Conservation (phyloP, 371 early-diverging fungal species). For the Zancudomyces culisetae region DNA sequence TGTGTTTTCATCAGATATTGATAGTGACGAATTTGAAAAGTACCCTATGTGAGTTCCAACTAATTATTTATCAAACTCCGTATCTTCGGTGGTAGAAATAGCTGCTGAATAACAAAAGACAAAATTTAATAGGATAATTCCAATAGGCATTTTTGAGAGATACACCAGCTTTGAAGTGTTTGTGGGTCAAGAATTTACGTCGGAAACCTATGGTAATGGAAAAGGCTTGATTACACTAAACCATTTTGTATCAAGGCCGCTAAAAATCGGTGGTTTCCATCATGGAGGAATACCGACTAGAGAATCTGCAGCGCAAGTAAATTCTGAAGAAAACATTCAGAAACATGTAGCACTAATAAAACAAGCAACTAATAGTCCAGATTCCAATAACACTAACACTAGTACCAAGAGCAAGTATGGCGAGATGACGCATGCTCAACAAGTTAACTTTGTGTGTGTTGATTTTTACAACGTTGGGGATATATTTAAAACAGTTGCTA, state of each 20-base stretch:
- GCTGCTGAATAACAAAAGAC: slow-evolving; percentile 22
- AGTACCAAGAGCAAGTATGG: slow-evolving; percentile 12
- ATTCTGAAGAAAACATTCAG: slow-evolving; percentile 10
- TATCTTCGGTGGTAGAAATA: neutral
- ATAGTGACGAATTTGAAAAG: slow-evolving; percentile 28
- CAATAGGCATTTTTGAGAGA: slow-evolving; percentile 12
- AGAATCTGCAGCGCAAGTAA: slow-evolving; percentile 9
- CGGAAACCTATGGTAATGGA: slow-evolving; percentile 4
- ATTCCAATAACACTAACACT: slow-evolving; percentile 9
- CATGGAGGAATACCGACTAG: slow-evolving; percentile 8
- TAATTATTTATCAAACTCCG: neutral
- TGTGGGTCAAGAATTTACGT: slow-evolving; percentile 7
- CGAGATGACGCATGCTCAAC: slow-evolving; percentile 6
- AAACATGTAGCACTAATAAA: no score
- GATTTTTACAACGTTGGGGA: slow-evolving; percentile 56
- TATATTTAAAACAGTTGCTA: slow-evolving; percentile 30
- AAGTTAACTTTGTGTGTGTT: slow-evolving; percentile 48
- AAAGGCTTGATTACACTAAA: slow-evolving; percentile 19
- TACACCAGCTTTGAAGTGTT: slow-evolving; percentile 19
- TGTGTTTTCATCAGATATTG: slow-evolving; percentile 35
- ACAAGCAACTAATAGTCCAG: slow-evolving; percentile 9
- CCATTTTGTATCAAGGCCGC: slow-evolving; percentile 20
- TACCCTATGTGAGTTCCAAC: slow-evolving; percentile 22
- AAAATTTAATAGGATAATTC: slow-evolving; percentile 40
- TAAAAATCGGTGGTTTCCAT: slow-evolving; percentile 2